phyloP scores from a whole-genome alignment of 2,329 filamentous ascomycete species.

The Trichophyton mentagrophytes region DNA sequence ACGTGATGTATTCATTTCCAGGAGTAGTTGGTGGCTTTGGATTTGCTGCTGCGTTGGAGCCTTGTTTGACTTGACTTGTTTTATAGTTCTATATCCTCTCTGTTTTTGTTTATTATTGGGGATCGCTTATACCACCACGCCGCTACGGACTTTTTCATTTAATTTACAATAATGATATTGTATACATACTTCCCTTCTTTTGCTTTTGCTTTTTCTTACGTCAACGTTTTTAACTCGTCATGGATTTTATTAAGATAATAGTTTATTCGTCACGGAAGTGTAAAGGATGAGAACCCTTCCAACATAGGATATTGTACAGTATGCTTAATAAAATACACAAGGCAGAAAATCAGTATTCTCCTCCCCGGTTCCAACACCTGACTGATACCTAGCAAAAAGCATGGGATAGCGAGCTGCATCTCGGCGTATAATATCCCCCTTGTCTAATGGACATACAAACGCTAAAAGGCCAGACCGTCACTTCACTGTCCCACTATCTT shows the following conservation, averaged over 20 bases:
- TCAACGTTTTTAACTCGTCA: background rate
- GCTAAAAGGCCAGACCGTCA: background rate
- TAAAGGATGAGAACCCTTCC: background rate
- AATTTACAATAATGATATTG: background rate
- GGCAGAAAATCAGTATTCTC: background rate
- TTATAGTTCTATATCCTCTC: background rate
- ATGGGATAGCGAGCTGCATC: background rate
- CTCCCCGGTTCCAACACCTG: background rate
- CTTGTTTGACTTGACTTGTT: background rate
- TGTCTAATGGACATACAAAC: background rate
- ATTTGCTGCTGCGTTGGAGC: background rate
- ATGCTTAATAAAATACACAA: background rate
- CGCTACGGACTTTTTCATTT: background rate
- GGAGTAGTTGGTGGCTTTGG: background rate
- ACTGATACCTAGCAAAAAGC: background rate
- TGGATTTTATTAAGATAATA: no score
- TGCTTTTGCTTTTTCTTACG: background rate
- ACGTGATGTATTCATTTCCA: background rate
- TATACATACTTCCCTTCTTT: background rate
- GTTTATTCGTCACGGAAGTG: no score
- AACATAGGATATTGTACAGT: constrained; percentile 1
- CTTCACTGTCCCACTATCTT: constrained; percentile 23
- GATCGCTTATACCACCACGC: background rate
- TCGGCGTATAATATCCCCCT: background rate
- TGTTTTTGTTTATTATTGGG: background rate